Conservation (phyloP, 305 asterid genomes). For the Caryopteris hybrid region DNA sequence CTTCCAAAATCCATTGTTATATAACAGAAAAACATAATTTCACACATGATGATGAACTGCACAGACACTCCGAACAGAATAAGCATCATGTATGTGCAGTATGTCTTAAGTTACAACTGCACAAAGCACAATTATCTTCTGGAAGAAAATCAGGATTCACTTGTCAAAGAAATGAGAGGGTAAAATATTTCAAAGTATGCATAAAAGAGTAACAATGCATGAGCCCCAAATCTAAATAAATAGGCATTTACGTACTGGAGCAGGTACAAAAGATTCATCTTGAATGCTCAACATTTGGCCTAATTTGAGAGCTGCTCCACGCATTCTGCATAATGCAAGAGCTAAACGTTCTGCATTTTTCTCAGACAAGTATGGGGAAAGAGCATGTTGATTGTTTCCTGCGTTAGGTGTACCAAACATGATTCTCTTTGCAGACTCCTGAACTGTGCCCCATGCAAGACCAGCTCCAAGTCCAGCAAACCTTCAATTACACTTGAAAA, state of each 20-base stretch:
- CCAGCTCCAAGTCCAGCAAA: constrained; percentile 98
- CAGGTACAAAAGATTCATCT: constrained; percentile 88
- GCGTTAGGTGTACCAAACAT: constrained; percentile 59
- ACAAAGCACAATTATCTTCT: neutral
- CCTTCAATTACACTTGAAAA: constrained; percentile 34
- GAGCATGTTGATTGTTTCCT: constrained; percentile 36
- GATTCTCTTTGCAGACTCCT: constrained; percentile 88
- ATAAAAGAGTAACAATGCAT: neutral
- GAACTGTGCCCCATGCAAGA: constrained; percentile 95
- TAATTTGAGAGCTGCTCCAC: constrained; percentile 95
- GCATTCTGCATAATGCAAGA: constrained; percentile 98
- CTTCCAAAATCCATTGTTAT: neutral
- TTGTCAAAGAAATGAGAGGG: no score
- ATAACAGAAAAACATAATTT: neutral
- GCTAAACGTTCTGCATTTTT: constrained; percentile 95
- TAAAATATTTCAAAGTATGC: no score
- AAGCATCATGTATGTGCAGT: constrained; percentile 1
- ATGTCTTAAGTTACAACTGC: neutral
- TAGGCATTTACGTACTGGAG: constrained; percentile 58
- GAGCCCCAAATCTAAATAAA: neutral
- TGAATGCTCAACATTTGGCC: constrained; percentile 99
- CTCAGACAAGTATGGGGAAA: constrained; percentile 78
- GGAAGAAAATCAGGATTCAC: neutral
- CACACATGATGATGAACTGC: neutral
- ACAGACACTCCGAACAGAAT: neutral